Conservation (phyloP, 2,329 filamentous ascomycete genomes). For the Aspergillus versicolor region DNA sequence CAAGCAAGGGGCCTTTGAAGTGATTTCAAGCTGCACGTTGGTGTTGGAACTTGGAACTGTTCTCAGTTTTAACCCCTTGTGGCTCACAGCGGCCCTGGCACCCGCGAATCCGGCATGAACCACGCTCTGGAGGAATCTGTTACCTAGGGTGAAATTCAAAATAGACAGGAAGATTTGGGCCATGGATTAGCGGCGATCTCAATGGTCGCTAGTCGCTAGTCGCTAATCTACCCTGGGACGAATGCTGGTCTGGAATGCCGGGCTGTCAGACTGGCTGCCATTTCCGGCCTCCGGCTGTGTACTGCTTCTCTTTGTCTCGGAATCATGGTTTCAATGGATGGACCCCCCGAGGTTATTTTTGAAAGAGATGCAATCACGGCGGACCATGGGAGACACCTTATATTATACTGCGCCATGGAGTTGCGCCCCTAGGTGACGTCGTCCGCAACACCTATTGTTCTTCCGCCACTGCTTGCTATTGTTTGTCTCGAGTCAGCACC, state of each 20-base stretch:
- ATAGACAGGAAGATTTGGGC: not conserved
- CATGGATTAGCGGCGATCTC: not conserved
- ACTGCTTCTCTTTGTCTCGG: not conserved
- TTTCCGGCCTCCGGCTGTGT: not conserved
- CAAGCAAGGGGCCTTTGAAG: not conserved
- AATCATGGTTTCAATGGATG: not conserved
- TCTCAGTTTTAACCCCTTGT: not conserved
- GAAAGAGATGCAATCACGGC: not conserved
- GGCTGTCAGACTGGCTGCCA: not conserved
- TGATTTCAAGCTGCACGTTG: not conserved
- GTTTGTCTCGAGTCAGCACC: slow-evolving; percentile 18
- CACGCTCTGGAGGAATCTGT: not conserved
- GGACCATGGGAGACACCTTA: slow-evolving; percentile 1
- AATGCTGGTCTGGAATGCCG: no score
- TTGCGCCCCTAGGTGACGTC: slow-evolving; percentile 5
- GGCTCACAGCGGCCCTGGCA: not conserved
- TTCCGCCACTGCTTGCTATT: slow-evolving; percentile 21
- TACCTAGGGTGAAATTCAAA: not conserved
- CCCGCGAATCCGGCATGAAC: not conserved
- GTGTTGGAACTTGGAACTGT: not conserved
- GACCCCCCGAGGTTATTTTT: not conserved
- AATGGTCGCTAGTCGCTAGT: no score
- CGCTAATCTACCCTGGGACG: no score
- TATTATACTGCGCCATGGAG: not conserved
- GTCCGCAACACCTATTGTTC: slow-evolving; percentile 26